Evolutionary conservation across 768 basidiomycete species (phyloP).

Genomic region (Paxillus ammoniavirescens): DNA sequence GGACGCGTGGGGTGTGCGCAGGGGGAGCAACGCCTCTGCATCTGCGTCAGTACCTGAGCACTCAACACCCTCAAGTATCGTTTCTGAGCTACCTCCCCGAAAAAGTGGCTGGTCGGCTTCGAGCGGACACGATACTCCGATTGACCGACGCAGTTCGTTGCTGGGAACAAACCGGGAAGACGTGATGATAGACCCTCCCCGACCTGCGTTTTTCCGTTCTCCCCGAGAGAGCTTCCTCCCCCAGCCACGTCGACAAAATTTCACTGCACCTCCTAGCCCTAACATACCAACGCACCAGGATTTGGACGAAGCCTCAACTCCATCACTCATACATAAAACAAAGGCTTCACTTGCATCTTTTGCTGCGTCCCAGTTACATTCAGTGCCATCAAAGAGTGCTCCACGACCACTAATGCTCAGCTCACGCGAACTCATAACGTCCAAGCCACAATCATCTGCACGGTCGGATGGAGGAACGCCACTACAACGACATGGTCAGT

Average conservation of each 20-base stretch:
- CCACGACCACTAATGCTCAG: slow-evolving; percentile 68
- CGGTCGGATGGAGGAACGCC: slow-evolving; percentile 38
- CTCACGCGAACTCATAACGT: slow-evolving; percentile 46
- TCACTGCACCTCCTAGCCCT: slow-evolving; percentile 34
- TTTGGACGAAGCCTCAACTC: slow-evolving; percentile 13
- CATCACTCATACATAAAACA: slow-evolving; percentile 37
- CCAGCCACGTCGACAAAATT: slow-evolving; percentile 27
- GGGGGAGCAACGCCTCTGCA: slow-evolving; percentile 10
- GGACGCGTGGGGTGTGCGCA: slow-evolving; percentile 28
- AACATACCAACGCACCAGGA: slow-evolving; percentile 22
- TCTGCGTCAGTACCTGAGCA: neutral
- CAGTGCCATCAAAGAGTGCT: slow-evolving; percentile 42
- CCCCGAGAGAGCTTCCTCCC: slow-evolving; percentile 56
- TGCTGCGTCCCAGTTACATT: slow-evolving; percentile 36
- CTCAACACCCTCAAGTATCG: slow-evolving; percentile 11
- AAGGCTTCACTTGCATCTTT: slow-evolving; percentile 44
- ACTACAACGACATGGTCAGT: slow-evolving; percentile 36
- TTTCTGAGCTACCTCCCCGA: slow-evolving; percentile 19
- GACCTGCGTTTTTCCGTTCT: slow-evolving; percentile 56
- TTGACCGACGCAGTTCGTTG: slow-evolving; percentile 39
- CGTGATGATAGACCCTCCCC: slow-evolving; percentile 46
- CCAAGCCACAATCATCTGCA: slow-evolving; percentile 21
- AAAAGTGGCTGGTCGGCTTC: slow-evolving; percentile 15
- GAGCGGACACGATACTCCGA: neutral
- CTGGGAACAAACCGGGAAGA: slow-evolving; percentile 36